These are phyloP conservation scores for Annulohypoxylon maeteangense DNA, from an alignment of 495 filamentous ascomycete genomes.

Conservation along the genomic window DNA sequence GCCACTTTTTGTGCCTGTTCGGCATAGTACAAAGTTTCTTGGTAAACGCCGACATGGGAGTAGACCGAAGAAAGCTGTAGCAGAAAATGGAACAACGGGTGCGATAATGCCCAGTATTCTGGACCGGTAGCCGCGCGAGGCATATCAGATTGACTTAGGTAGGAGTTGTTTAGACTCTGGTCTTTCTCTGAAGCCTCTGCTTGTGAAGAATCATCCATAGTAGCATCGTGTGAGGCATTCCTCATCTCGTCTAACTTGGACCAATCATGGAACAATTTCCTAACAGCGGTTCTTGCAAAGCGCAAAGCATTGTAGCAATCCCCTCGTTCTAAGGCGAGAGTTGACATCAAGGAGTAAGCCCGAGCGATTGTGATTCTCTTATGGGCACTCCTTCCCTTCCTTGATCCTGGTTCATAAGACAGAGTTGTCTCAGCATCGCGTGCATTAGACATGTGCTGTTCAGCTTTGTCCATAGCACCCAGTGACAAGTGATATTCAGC, in stretches of 20 bases:
- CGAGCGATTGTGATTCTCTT: constrained; percentile 59
- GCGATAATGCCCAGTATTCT: constrained; percentile 82
- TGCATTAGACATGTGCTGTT: constrained; percentile 52
- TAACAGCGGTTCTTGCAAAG: constrained; percentile 73
- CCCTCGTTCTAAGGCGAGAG: constrained; percentile 71
- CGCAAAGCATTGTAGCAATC: constrained; percentile 70
- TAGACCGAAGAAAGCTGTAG: constrained; percentile 78
- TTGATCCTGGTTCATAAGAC: constrained; percentile 26
- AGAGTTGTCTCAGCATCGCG: constrained; percentile 42
- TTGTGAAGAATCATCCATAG: constrained; percentile 48
- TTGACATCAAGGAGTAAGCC: constrained; percentile 69
- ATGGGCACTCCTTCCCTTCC: constrained; percentile 40
- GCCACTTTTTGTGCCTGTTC: constrained; percentile 87
- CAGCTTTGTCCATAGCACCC: constrained; percentile 70
- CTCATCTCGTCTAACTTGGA: constrained; percentile 66
- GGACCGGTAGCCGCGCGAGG: constrained; percentile 61
- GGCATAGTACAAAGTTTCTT: constrained; percentile 89
- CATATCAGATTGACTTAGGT: constrained; percentile 33
- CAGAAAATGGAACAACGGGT: constrained; percentile 73
- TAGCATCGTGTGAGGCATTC: constrained; percentile 39
- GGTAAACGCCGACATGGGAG: constrained; percentile 83
- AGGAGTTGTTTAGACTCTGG: constrained; percentile 40
- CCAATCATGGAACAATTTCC: constrained; percentile 77
- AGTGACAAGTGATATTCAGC: constrained; percentile 78
- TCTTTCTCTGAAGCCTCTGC: constrained; percentile 50